Percentiles rank a stretch among this genome's conserved stretches.
Evolutionary conservation across 164 flowering plant species (phyloP).

Genomic region (Cinnamomum chago): DNA sequence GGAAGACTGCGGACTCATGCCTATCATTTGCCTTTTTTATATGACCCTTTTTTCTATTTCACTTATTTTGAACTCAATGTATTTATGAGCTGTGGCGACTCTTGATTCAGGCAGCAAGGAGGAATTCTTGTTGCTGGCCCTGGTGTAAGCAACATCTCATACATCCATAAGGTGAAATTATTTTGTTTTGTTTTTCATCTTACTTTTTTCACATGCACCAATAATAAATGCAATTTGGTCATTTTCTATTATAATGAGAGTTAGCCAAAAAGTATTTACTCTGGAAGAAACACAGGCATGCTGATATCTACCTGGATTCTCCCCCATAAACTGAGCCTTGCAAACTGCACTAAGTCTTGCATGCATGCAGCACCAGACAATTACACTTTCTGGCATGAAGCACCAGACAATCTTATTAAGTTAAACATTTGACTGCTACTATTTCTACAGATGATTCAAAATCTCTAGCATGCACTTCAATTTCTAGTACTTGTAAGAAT

Average conservation of each 20-base stretch:
- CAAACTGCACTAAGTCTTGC: too few species aligned
- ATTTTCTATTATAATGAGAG: neutral
- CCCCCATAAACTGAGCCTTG: too few species aligned
- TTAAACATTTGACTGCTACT: too few species aligned
- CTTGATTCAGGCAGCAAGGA: slow-evolving; percentile 76
- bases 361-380: too few species aligned
- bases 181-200: neutral
- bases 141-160: slow-evolving; percentile 75
- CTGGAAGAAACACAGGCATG: neutral
- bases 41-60: neutral
- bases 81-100: neutral
- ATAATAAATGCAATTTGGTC: neutral
- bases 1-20: neutral
- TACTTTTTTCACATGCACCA: neutral
- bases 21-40: neutral
- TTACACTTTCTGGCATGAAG: too few species aligned
- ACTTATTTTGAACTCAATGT: neutral
- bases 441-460: too few species aligned
- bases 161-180: slow-evolving; percentile 64
- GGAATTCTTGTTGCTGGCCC: slow-evolving; percentile 96
- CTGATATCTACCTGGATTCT: too few species aligned
- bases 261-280: neutral
- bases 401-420: too few species aligned
- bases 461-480: too few species aligned
- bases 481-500: too few species aligned